A percentile compares a stretch with the other conserved stretches of the same genome.
phyloP scores from a whole-genome alignment of 1,284 basidiomycete species.

The Nidula niveotomentosa region DNA sequence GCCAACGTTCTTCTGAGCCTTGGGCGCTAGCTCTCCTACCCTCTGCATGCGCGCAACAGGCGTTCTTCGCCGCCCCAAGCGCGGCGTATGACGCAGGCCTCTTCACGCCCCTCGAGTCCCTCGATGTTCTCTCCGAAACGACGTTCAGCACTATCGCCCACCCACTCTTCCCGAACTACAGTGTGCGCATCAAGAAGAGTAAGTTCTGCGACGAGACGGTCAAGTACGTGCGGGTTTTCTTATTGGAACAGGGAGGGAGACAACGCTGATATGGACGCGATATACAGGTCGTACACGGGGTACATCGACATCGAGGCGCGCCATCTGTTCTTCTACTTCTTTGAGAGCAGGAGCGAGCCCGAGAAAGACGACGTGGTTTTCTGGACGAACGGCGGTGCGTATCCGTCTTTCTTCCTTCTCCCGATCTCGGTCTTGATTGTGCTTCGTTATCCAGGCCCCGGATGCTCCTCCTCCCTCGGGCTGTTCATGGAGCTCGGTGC shows the following conservation, averaged over 20 bases:
- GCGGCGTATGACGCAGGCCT: constrained; percentile 31
- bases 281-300: constrained; percentile 34
- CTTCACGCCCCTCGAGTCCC: constrained; percentile 39
- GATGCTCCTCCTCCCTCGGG: constrained; percentile 54
- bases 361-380: constrained; percentile 65
- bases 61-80: too few species aligned
- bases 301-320: constrained; percentile 67
- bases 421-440: not conserved
- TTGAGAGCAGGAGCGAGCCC: constrained; percentile 70
- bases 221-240: constrained; percentile 28
- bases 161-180: constrained; percentile 51
- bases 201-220: constrained; percentile 55
- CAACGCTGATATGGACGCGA: not conserved
- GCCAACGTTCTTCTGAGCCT: too few species aligned
- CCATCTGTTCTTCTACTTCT: constrained; percentile 85
- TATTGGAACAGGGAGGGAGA: not conserved
- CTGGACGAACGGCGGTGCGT: constrained; percentile 63
- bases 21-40: too few species aligned
- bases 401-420: constrained; percentile 7
- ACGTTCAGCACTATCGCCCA: constrained; percentile 50
- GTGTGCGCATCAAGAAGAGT: constrained; percentile 51
- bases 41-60: too few species aligned
- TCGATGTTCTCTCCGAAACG: constrained; percentile 38
- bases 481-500: constrained; percentile 67
- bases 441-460: constrained; percentile 37